Conservation (phyloP, 306 rosid species). For the Trifolium pratense region DNA sequence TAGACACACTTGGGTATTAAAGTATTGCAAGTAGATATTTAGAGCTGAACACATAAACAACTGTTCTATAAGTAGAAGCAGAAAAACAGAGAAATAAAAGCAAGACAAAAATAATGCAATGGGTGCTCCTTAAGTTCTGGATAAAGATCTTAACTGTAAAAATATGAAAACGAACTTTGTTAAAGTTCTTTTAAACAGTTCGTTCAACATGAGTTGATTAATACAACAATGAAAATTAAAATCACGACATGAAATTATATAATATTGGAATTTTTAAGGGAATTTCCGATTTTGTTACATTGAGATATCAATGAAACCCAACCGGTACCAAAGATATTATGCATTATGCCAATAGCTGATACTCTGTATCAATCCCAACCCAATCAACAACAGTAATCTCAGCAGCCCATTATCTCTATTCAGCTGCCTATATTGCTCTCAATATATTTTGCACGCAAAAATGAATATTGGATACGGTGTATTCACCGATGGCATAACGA, state of each 20-base stretch:
- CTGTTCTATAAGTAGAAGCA: slow-evolving; percentile 1
- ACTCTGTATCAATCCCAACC: slow-evolving; percentile 8
- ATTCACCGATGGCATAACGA: slow-evolving; percentile 1
- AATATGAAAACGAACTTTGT: background rate
- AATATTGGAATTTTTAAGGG: slow-evolving; percentile 13
- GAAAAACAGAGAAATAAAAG: background rate
- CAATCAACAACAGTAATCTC: slow-evolving; percentile 30
- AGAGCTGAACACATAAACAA: slow-evolving; percentile 15
- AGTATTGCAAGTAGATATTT: background rate
- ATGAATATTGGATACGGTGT: background rate
- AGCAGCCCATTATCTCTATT: background rate
- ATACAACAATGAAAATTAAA: slow-evolving; percentile 7
- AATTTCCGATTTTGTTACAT: slow-evolving; percentile 4
- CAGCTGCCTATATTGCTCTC: slow-evolving; percentile 22
- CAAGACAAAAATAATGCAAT: slow-evolving; percentile 26
- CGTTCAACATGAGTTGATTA: slow-evolving; percentile 7
- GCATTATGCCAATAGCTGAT: slow-evolving; percentile 9
- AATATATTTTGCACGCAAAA: slow-evolving; percentile 12
- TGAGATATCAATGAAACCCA: slow-evolving; percentile 14
- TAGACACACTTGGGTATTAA: slow-evolving; percentile 25
- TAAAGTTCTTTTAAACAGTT: background rate
- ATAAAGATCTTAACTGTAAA: background rate
- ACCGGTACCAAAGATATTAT: slow-evolving; percentile 21
- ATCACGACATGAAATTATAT: background rate
- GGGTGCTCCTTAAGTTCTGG: slow-evolving; percentile 19